Conservation (phyloP, 1,284 basidiomycete genomes). For the Apiotrichum siamense region DNA sequence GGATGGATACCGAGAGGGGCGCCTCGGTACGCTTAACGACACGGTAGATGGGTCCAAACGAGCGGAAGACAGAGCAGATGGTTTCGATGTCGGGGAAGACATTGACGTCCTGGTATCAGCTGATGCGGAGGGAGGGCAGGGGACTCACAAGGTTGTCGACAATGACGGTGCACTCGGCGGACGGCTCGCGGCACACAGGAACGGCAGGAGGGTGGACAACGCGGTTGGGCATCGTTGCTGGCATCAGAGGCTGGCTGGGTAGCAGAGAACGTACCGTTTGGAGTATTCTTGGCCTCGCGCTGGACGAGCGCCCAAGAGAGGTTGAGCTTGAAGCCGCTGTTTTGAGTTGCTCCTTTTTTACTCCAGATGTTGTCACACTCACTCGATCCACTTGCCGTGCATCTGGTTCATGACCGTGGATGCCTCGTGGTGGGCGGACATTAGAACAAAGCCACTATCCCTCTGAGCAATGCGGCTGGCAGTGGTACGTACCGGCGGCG, state of each 20-base stretch:
- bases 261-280: conserved; percentile 14
- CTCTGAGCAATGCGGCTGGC: too few relatives aligned
- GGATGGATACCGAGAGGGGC: conserved; percentile 26
- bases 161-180: conserved; percentile 26
- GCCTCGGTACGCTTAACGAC: conserved; percentile 24
- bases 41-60: conserved; percentile 32
- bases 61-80: conserved; percentile 31
- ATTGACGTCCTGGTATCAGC: conserved; percentile 27
- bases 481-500: conserved; percentile 32
- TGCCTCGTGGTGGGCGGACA: conserved; percentile 37
- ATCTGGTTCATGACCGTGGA: conserved; percentile 28
- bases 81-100: conserved; percentile 29
- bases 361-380: conserved; percentile 4
- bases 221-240: conserved; percentile 30
- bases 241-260: conserved; percentile 3
- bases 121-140: background rate
- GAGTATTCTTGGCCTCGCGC: conserved; percentile 30
- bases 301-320: conserved; percentile 46
- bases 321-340: conserved; percentile 38
- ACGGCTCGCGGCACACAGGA: conserved; percentile 19
- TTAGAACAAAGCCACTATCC: conserved; percentile 38
- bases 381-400: conserved; percentile 38
- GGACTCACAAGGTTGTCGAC: conserved; percentile 38
- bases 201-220: conserved; percentile 38
- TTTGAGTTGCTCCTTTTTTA: too few relatives aligned